Base-by-base conservation (phyloP, 306 rosid genomes). In the Quercus ilex region DNA sequence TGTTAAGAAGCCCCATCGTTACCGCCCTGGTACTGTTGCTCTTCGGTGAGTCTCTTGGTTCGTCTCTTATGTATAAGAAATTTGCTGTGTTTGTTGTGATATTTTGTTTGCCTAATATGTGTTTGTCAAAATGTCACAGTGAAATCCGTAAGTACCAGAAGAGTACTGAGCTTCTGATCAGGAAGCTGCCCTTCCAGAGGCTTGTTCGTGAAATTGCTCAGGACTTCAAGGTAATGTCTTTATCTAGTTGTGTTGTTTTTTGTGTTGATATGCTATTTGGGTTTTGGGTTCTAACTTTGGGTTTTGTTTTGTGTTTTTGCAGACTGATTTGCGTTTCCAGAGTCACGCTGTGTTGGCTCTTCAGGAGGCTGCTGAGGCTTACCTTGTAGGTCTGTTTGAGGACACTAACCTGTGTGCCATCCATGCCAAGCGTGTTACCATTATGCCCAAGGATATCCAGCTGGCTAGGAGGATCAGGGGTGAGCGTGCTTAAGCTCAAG, bases 281-380 rank as follows among this genome's bases (percentile, higher is more conserved):
- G 0, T 11, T 0, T 0, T 4, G 11, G 2, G 18, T 46, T 68
- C 33, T 3, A 19, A 17, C 76, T 64, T 15, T 0, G 0, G 15
- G 17, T 1, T 6, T 38, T 0, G 0, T 52, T 49, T 62, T 25
- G 43, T 4, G 1, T 5, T 72, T 77, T 68, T 71, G 85, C 89
- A 94, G 98, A 94, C 97, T 56, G 98, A 94, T 46, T 86, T 94
- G 18, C 98, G 97, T 78, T 94, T 94, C 87, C 98, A 94, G 92
- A 94, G 98, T 46, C 98, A 94, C 18, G 98, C 97, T 10, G 98
- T 94, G 3, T 82, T 94, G 55, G 98, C 98, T 0, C 77, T 94
- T 78, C 96, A 94, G 86, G 98, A 94, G 80, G 98, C 98, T 17
- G 97, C 98, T 0, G 98, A 94, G 86, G 98, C 98, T 0, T 94